Evolutionary conservation across 805 yeast species (phyloP), one percentile per base, ranked within the genome.

Genomic region (Pichia ethanolica): DNA sequence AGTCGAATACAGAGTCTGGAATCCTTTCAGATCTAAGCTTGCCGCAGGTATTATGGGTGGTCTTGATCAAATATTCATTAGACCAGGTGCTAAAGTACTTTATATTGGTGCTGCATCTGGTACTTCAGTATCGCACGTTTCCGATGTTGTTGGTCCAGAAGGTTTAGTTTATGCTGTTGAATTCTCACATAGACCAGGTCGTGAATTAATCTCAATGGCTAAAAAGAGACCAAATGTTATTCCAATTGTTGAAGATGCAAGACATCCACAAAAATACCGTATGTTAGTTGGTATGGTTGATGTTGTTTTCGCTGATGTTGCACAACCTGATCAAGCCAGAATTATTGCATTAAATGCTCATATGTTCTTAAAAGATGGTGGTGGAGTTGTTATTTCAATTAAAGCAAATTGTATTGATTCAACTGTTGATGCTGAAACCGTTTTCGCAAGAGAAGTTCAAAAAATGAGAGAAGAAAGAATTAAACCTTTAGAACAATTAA

Each of bases 31-130:
- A 83, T 91, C 98, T 53, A 93, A 93, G 81, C 78, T 93, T 76
- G 99, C 99, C 69, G 99, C 99, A 56, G 99, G 99, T 86, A 88
- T 93, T 60, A 87, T 93, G 89, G 99, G 99, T 75, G 99, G 99
- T 86, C 75, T 93, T 61, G 99, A 91, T 70, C 97, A 93, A 75
- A 74, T 93, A 62, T 95, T 89, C 78, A 86, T 93, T 72, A 95
- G 87, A 50, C 99, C 99, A 66, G 99, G 99, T 68, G 89, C 87
- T 77, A 93, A 93, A 78, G 98, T 93, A 48, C 78, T 93, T 56
- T 93, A 93, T 72, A 74, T 93, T 65, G 99, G 99, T 81, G 99
- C 99, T 65, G 99, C 99, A 62, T 89, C 97, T 50, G 99, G 99
- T 79, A 93, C 99, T 48, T 90, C 98, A 50, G 99, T 93, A 52